These are phyloP conservation scores for Dittrichia graveolens DNA, from an alignment of 129 eudicot species.

Conservation along the genomic window DNA sequence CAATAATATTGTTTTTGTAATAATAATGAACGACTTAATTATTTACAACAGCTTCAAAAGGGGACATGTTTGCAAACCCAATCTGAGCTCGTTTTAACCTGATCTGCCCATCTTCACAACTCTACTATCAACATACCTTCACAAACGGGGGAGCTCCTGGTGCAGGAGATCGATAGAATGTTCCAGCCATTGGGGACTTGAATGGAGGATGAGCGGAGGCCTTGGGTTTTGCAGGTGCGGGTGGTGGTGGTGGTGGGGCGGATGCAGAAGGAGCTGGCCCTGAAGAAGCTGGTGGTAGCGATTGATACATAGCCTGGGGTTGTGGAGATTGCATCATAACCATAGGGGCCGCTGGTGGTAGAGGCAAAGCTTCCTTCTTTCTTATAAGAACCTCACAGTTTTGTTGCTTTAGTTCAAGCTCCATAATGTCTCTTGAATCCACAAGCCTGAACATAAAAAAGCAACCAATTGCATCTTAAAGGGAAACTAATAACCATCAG, in stretches of 20 bases:
- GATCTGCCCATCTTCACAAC: not conserved
- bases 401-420: constrained; percentile 75
- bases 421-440: constrained; percentile 92
- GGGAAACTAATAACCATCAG: not conserved
- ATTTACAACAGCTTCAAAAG: not conserved
- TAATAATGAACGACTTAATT: not conserved
- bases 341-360: constrained; percentile 47
- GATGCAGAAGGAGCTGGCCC: constrained; percentile 49
- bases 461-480: not conserved
- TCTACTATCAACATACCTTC: constrained; percentile 47
- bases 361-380: constrained; percentile 78
- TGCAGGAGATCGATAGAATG: constrained; percentile 77
- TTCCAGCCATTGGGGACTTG: constrained; percentile 93
- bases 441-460: constrained; percentile 61
- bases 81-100: not conserved
- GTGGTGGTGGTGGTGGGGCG: constrained; percentile 40
- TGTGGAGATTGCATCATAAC: constrained; percentile 56
- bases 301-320: constrained; percentile 46
- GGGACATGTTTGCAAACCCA: not conserved
- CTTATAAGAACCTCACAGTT: constrained; percentile 75
- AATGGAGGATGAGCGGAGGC: constrained; percentile 71
- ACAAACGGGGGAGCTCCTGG: constrained; percentile 85
- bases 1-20: not conserved
- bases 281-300: constrained; percentile 49
- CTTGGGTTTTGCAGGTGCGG: constrained; percentile 67